Evolutionary conservation across 805 yeast species (phyloP).

Genomic region (Cyberlindnera veronae): DNA sequence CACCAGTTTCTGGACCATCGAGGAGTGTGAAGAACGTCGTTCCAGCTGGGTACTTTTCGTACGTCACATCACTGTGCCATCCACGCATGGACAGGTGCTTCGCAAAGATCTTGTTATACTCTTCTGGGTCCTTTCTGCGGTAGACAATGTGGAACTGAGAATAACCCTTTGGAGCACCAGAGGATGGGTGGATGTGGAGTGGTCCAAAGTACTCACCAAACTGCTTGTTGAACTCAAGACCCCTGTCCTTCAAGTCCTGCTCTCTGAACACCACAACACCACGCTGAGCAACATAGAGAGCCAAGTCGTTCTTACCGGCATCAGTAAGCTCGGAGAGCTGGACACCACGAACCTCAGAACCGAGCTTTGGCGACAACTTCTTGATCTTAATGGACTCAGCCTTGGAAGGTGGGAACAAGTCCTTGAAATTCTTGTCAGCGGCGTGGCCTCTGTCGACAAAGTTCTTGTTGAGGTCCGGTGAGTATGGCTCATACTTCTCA

Average conservation of each 20-base stretch:
- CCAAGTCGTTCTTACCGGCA: slow-evolving; percentile 64
- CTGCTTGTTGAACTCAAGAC: slow-evolving; percentile 45
- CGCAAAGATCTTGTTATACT: slow-evolving; percentile 28
- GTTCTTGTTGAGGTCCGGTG: slow-evolving; percentile 47
- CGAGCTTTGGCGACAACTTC: slow-evolving; percentile 66
- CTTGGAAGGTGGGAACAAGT: slow-evolving; percentile 39
- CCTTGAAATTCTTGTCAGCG: slow-evolving; percentile 52
- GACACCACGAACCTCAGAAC: slow-evolving; percentile 58
- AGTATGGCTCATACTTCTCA: slow-evolving; percentile 48
- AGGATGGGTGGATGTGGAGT: slow-evolving; percentile 69
- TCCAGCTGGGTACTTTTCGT: slow-evolving; percentile 71
- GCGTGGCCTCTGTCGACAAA: slow-evolving; percentile 51
- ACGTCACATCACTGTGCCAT: slow-evolving; percentile 77
- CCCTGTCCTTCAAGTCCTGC: slow-evolving; percentile 59
- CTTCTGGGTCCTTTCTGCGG: slow-evolving; percentile 40
- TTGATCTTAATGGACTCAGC: not conserved
- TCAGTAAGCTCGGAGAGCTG: slow-evolving; percentile 53
- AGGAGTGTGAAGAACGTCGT: slow-evolving; percentile 62
- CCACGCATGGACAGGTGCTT: slow-evolving; percentile 25
- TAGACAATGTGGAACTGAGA: slow-evolving; percentile 64
- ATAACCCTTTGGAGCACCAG: slow-evolving; percentile 59
- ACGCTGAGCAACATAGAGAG: slow-evolving; percentile 62
- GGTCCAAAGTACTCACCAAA: slow-evolving; percentile 67
- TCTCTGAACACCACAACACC: slow-evolving; percentile 66
- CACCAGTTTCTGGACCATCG: slow-evolving; percentile 62